Evolutionary conservation across 2,329 filamentous ascomycete genomes (phyloP).

Genomic region (Thelonectria olida): DNA sequence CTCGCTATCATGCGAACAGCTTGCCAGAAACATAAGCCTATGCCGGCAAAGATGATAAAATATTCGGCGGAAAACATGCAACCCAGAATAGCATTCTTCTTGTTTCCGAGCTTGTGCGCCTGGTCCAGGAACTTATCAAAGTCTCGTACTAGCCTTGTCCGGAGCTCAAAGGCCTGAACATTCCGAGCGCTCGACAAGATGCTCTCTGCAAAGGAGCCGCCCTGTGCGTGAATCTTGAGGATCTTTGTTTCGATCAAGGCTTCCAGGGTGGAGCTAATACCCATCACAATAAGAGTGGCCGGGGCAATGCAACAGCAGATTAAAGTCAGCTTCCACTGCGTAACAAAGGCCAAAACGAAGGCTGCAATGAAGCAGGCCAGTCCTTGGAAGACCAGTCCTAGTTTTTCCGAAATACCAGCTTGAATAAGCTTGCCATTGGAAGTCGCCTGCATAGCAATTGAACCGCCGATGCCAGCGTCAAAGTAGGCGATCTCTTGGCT

Average conservation of each 20-base stretch:
- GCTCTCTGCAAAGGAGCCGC: conserved; percentile 44
- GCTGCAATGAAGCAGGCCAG: conserved; percentile 35
- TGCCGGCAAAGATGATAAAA: conserved; percentile 48
- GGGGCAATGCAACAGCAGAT: conserved; percentile 40
- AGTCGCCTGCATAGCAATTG: conserved; percentile 46
- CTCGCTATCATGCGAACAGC: conserved; percentile 46
- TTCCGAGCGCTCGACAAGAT: conserved; percentile 47
- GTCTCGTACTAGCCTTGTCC: conserved; percentile 43
- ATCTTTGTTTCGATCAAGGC: conserved; percentile 42
- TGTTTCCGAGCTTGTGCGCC: conserved; percentile 43
- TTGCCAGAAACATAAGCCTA: conserved; percentile 53
- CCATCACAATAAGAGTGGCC: conserved; percentile 33
- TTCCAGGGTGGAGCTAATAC: conserved; percentile 30
- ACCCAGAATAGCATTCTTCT: conserved; percentile 47
- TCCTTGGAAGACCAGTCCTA: conserved; percentile 47
- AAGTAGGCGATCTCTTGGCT: conserved; percentile 59
- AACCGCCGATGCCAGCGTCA: conserved; percentile 50
- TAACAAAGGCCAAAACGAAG: conserved; percentile 48
- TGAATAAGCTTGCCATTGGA: conserved; percentile 52
- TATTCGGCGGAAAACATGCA: conserved; percentile 48
- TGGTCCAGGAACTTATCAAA: conserved; percentile 47
- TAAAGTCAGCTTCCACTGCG: conserved; percentile 52
- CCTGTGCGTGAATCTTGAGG: conserved; percentile 43
- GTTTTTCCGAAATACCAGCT: conserved; percentile 48
- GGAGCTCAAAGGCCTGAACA: conserved; percentile 51